Evolutionary conservation across 2,329 filamentous ascomycete species (phyloP), one percentile per base, ranked within the genome.

Genomic region (Nothophaeocryptopus gaeumannii): DNA sequence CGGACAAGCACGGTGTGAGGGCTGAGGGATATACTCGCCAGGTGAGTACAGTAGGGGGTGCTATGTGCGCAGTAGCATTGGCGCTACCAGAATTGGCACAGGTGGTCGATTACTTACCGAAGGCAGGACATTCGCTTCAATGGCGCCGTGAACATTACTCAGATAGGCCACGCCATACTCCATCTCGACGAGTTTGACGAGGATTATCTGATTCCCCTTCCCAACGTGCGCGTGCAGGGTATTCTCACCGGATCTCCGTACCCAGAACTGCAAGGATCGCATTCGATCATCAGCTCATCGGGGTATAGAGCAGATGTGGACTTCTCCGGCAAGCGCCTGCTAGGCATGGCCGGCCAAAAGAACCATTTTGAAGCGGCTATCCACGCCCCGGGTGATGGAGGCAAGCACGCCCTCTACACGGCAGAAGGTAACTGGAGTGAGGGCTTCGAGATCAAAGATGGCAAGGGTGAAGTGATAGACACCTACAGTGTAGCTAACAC

Each of bases 1-100:
- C 75, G 40, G 69, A 73, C 10, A 69, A 70, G 50, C 59, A 69
- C 39, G 71, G 72, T 0, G 65, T 74, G 10, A 59, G 70, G 34
- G 73, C 72, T 8, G 70, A 75, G 54, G 73, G 73, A 0, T 76
- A 74, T 53, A 73, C 72, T 8, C 65, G 72, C 40, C 73, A 75
- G 56, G 42, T 45, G 33, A 38, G 36, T 40, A 26, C 20, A 26
- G 20, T 26, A 26, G 20, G 20, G 20, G 7, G 20, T 26, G 20
- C 20, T 26, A 7, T 26, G 20, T 26, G 20, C 7, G 20, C 20
- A 26, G 20, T 26, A 26, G 20, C 7, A 26, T 7, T 26, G 20
- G 20, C 20, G 7, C 20, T 26, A 26, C 20, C 20, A 26, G 7
- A 26, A 26, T 26, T 7, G 20, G 20, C 20, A 26, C 20, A 26